A percentile compares a stretch with the other conserved stretches of the same genome.
These are phyloP conservation scores for Clavispora asparagi DNA, from an alignment of 805 yeast genomes.

Conservation along the genomic window DNA sequence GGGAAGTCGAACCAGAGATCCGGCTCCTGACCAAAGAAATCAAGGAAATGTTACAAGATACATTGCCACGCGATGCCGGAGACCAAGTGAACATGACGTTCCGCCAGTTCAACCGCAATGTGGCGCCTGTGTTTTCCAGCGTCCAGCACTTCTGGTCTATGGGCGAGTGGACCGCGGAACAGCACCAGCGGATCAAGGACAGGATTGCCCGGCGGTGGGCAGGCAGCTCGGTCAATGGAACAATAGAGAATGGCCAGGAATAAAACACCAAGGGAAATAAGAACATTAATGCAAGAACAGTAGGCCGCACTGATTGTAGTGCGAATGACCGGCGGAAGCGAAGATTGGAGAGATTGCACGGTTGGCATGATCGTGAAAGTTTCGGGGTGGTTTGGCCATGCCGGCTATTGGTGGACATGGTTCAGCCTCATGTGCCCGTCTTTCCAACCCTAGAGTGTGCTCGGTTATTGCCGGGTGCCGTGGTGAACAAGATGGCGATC, in stretches of 20 bases:
- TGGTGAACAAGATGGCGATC: background rate
- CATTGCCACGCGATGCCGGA: conserved; percentile 23
- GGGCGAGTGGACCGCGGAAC: conserved; percentile 50
- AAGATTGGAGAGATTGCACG: no score
- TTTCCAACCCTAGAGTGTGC: no score
- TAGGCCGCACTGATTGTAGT: no score
- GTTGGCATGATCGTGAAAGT: no score
- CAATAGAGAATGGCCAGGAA: no score
- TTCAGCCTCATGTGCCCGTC: no score
- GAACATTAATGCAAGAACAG: no score
- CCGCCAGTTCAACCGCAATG: conserved; percentile 17
- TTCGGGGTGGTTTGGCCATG: no score
- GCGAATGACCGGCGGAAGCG: no score
- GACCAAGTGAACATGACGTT: conserved; percentile 16
- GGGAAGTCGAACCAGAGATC: background rate
- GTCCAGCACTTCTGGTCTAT: conserved; percentile 62
- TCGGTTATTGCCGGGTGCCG: no score
- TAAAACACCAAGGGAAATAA: no score
- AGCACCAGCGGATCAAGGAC: conserved; percentile 46
- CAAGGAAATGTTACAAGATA: conserved; percentile 5
- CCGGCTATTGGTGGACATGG: no score
- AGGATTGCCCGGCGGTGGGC: conserved; percentile 56
- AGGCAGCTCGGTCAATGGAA: conserved; percentile 10
- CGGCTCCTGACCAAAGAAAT: conserved; percentile 2
- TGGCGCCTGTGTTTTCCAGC: conserved; percentile 20